Conservation (phyloP, 345 rosid genomes). For the Excoecaria agallocha region DNA sequence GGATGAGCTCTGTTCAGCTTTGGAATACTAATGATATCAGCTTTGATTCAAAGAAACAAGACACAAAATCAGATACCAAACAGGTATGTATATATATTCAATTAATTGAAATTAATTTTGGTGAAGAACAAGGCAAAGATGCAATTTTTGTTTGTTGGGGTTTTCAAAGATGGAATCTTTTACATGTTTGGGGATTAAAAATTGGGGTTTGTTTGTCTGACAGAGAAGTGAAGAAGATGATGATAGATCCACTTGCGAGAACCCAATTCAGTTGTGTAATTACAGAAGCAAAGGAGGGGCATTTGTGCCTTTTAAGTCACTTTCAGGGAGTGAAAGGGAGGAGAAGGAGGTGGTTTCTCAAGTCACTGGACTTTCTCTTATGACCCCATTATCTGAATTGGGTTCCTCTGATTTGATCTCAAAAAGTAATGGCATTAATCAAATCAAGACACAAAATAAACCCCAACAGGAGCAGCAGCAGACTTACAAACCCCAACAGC, state of each 20-base stretch:
- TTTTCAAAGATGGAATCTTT: neutral
- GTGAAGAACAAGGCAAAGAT: neutral
- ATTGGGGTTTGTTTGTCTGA: neutral
- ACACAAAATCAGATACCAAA: slow-evolving; percentile 38
- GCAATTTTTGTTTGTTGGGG: slow-evolving; percentile 6
- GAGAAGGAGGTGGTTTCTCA: slow-evolving; percentile 37
- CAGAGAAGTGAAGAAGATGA: slow-evolving; percentile 48
- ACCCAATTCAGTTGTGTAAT: slow-evolving; percentile 36
- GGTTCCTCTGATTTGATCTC: slow-evolving; percentile 19
- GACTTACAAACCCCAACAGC: slow-evolving; percentile 13
- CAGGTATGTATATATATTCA: slow-evolving; percentile 30
- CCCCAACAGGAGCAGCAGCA: slow-evolving; percentile 22
- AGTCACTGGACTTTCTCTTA: slow-evolving; percentile 36
- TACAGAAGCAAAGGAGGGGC: slow-evolving; percentile 33
- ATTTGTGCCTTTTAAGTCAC: slow-evolving; percentile 40
- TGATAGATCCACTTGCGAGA: slow-evolving; percentile 36
- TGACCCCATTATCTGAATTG: slow-evolving; percentile 38
- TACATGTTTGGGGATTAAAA: neutral
- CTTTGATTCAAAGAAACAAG: slow-evolving; percentile 19
- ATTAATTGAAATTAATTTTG: neutral
- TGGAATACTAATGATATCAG: slow-evolving; percentile 35
- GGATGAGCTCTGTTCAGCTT: slow-evolving; percentile 73
- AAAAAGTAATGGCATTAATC: slow-evolving; percentile 18
- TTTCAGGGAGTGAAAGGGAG: slow-evolving; percentile 19
- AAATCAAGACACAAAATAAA: slow-evolving; percentile 28